Evolutionary conservation across 164 flowering plant species (phyloP).

Genomic region (Pachysandra terminalis): DNA sequence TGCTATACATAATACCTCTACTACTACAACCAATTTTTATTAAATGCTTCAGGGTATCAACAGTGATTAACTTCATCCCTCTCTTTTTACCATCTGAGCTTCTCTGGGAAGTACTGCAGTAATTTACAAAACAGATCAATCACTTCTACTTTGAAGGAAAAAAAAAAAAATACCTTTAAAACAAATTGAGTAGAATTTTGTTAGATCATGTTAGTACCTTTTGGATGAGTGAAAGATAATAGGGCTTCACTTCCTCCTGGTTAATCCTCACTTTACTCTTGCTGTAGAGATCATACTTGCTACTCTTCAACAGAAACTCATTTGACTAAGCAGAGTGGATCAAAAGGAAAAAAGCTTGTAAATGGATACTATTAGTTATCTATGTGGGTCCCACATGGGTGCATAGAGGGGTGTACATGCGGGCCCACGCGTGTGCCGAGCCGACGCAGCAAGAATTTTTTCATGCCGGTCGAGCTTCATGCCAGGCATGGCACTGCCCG

Average conservation of each 20-base stretch:
- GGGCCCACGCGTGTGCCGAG: too few relatives aligned
- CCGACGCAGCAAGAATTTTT: too few relatives aligned
- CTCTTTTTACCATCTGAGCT: constrained; percentile 33
- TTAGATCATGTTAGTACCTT: constrained; percentile 16
- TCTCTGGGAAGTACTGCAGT: constrained; percentile 34
- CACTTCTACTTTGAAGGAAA: not conserved
- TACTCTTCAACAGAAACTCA: constrained; percentile 9
- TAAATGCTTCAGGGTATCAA: too few relatives aligned
- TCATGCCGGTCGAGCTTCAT: too few relatives aligned
- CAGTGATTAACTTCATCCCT: not conserved
- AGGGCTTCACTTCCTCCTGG: constrained; percentile 34
- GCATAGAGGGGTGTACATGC: too few relatives aligned
- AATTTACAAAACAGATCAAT: not conserved
- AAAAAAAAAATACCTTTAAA: not conserved
- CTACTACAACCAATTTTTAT: too few relatives aligned
- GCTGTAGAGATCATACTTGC: constrained; percentile 49
- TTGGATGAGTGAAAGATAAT: constrained; percentile 36
- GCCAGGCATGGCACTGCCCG: too few relatives aligned
- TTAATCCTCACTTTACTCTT: constrained; percentile 40
- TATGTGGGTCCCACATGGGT: too few relatives aligned
- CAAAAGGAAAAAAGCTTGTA: too few relatives aligned
- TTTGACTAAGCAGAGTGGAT: too few relatives aligned
- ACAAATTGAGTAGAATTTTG: not conserved
- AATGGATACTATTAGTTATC: too few relatives aligned
- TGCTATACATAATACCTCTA: too few relatives aligned